These are phyloP conservation scores for Starmerella stigmatis DNA, from an alignment of 805 yeast genomes.

Conservation along the genomic window DNA sequence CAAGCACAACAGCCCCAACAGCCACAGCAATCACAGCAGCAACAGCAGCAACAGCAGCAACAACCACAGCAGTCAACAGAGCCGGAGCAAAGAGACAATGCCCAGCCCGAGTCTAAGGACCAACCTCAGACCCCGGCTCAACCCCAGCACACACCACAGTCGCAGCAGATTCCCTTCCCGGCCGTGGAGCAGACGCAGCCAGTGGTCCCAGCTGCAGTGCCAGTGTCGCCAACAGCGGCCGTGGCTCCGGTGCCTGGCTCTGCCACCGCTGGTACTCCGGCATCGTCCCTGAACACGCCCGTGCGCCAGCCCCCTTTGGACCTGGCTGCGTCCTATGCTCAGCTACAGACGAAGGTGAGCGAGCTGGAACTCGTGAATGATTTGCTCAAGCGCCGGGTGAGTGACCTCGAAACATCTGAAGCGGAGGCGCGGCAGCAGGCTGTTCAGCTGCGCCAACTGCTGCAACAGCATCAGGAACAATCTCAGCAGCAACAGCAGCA, in stretches of 20 bases:
- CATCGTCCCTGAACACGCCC: no score
- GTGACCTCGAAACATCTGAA: slow-evolving; percentile 56
- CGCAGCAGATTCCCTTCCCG: not conserved
- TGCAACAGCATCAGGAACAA: not conserved
- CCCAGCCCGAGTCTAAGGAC: not conserved
- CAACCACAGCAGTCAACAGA: not conserved
- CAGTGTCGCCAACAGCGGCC: not conserved
- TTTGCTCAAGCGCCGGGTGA: slow-evolving; percentile 67
- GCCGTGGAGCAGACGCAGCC: no score
- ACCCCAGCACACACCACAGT: slow-evolving; percentile 5
- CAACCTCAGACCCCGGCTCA: slow-evolving; percentile 1
- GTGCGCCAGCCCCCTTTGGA: no score
- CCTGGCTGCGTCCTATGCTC: slow-evolving; percentile 23
- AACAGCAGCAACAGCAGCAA: not conserved
- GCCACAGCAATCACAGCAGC: not conserved
- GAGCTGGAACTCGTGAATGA: slow-evolving; percentile 89
- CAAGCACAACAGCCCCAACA: not conserved
- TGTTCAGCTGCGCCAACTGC: slow-evolving; percentile 12
- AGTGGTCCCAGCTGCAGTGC: no score
- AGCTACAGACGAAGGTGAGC: slow-evolving; percentile 62
- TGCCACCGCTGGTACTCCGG: not conserved
- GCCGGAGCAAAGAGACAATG: not conserved
- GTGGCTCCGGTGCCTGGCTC: not conserved
- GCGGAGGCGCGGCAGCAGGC: slow-evolving; percentile 27
- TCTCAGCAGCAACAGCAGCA: not conserved